Percentiles rank a stretch among this genome's conserved stretches.
These are phyloP conservation scores for Xylaria longipes DNA, from an alignment of 495 filamentous ascomycete species.

Conservation along the genomic window DNA sequence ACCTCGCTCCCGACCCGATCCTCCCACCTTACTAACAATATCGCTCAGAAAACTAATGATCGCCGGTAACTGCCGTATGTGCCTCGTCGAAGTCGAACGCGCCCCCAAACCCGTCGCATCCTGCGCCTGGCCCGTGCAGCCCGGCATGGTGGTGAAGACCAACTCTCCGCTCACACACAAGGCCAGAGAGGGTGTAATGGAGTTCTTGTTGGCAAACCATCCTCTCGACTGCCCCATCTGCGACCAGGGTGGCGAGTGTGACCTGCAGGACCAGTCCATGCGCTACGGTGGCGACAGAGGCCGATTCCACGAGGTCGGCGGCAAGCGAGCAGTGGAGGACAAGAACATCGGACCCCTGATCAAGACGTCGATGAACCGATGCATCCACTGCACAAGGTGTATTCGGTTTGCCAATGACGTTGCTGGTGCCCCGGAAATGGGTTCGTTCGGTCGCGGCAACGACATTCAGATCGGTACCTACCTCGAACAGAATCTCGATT, in stretches of 20 bases:
- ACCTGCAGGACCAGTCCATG: conserved; percentile 99
- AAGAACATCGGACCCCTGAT: conserved; percentile 99
- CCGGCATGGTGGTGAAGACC: conserved; percentile 98
- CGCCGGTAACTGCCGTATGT: conserved; percentile 99
- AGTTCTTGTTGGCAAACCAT: conserved; percentile 96
- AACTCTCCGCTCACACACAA: conserved; percentile 95
- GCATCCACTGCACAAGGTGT: conserved; percentile 98
- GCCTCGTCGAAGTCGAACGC: conserved; percentile 95
- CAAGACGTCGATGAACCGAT: conserved; percentile 99
- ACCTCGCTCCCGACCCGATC: conserved; percentile 28
- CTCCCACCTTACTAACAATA: conserved; percentile 42
- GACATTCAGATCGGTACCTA: conserved; percentile 98
- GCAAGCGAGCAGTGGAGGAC: conserved; percentile 97
- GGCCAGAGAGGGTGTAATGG: conserved; percentile 97
- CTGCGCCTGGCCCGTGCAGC: conserved; percentile 97
- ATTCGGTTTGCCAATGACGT: conserved; percentile 97
- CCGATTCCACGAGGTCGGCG: conserved; percentile 91
- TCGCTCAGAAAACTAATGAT: conserved; percentile 87
- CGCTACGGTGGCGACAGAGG: conserved; percentile 95
- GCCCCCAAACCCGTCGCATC: conserved; percentile 96
- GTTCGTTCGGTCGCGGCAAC: conserved; percentile 92
- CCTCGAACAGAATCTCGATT: conserved; percentile 86
- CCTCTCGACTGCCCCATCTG: conserved; percentile 98
- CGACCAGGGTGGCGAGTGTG: conserved; percentile 98
- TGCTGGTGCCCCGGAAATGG: conserved; percentile 92